Evolutionary conservation across 176 grass and related monocot species (phyloP).

Genomic region (Phyllostachys edulis): DNA sequence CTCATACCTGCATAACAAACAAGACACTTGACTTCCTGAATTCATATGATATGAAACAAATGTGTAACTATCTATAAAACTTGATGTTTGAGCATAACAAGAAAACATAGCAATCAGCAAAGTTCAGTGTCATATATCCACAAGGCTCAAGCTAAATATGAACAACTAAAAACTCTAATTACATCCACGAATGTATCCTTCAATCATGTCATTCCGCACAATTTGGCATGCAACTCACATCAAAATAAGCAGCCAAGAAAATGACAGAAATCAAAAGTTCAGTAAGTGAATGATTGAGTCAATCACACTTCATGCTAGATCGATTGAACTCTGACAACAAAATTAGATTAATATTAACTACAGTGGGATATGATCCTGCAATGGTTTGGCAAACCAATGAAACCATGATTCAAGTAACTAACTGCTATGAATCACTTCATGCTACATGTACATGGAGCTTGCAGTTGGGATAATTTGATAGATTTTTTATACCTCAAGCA

Average conservation of each 20-base stretch:
- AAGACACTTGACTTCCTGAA: not conserved
- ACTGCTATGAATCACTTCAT: not conserved
- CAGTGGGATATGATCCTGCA: not conserved
- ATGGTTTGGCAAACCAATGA: not conserved
- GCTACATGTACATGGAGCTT: too few species aligned
- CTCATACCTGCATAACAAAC: slow-evolving; percentile 56
- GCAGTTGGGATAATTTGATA: not conserved
- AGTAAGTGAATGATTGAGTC: not conserved
- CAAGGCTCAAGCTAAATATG: not conserved
- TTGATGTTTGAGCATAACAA: not conserved
- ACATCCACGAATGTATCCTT: not conserved
- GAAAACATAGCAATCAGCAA: not conserved
- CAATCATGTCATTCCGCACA: slow-evolving; percentile 42
- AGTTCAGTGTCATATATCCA: not conserved
- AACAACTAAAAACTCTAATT: not conserved
- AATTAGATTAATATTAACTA: slow-evolving; percentile 19
- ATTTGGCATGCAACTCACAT: slow-evolving; percentile 32
- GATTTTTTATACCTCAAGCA: slow-evolving; percentile 50
- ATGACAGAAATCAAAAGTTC: slow-evolving; percentile 22
- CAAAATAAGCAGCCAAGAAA: slow-evolving; percentile 12
- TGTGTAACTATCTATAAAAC: not conserved
- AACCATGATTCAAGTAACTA: not conserved
- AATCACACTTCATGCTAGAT: not conserved
- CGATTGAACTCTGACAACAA: not conserved
- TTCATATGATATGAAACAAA: not conserved